These are phyloP conservation scores for Austroboletus niveus DNA, from an alignment of 1,284 basidiomycete species.

Conservation along the genomic window DNA sequence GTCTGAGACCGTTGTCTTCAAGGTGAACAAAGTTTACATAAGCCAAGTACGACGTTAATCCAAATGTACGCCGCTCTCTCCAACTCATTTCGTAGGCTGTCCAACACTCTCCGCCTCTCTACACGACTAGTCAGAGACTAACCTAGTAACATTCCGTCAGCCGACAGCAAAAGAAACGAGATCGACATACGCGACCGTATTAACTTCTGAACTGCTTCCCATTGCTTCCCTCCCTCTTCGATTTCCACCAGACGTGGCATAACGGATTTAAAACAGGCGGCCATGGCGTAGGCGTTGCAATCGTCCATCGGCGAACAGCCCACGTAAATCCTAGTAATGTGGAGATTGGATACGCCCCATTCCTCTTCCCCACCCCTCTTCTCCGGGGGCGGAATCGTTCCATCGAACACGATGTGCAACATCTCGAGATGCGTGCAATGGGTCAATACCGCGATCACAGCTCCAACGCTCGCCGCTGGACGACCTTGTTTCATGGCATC, in stretches of 20 bases:
- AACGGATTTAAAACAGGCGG: slow-evolving; percentile 8
- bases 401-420: slow-evolving; percentile 19
- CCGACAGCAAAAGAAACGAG: too few relatives aligned
- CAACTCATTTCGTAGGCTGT: too few relatives aligned
- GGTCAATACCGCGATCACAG: slow-evolving; percentile 12
- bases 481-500: not conserved
- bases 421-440: slow-evolving; percentile 13
- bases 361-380: not conserved
- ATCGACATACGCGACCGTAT: not conserved
- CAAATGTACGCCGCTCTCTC: too few relatives aligned
- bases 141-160: too few relatives aligned
- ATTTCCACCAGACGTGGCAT: slow-evolving; percentile 14
- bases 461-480: slow-evolving; percentile 10
- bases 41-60: too few relatives aligned
- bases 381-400: slow-evolving; percentile 1
- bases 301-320: slow-evolving; percentile 15
- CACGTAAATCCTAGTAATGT: slow-evolving; percentile 6
- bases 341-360: slow-evolving; percentile 9
- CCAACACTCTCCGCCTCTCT: too few relatives aligned
- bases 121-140: too few relatives aligned
- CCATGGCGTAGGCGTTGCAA: not conserved
- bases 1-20: too few relatives aligned
- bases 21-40: too few relatives aligned
- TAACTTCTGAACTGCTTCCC: slow-evolving; percentile 4
- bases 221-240: not conserved